A percentile compares a stretch with the other conserved stretches of the same genome.
Evolutionary conservation across 225 moss, liverwort and hornwort genomes (phyloP).

Genomic region (Lunularia cruciata): DNA sequence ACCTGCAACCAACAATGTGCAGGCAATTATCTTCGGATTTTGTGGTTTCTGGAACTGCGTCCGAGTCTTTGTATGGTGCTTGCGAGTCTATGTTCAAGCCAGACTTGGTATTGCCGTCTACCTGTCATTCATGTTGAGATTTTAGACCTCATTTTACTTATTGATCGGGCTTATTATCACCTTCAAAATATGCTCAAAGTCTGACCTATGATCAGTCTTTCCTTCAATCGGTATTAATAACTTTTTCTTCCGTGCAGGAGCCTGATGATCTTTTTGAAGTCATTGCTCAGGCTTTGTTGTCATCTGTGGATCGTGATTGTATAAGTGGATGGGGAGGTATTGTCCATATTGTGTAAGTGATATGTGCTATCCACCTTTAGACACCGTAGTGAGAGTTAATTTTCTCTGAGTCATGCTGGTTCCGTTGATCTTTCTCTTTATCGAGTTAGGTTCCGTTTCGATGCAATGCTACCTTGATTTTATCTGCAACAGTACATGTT

Average conservation of each 20-base stretch:
- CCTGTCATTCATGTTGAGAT: background rate
- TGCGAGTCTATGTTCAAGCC: slow-evolving; percentile 99
- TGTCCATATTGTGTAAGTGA: slow-evolving; percentile 84
- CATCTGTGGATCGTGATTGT: slow-evolving; percentile 94
- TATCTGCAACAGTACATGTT: no score
- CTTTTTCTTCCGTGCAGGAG: slow-evolving; percentile 44
- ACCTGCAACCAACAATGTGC: slow-evolving; percentile 8
- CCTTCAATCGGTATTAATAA: no score
- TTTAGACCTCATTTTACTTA: background rate
- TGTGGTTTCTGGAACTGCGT: slow-evolving; percentile 94
- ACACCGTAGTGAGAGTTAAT: background rate
- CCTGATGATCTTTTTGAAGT: slow-evolving; percentile 93
- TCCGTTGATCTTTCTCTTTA: background rate
- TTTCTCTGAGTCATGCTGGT: no score
- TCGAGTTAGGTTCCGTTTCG: background rate
- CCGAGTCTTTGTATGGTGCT: slow-evolving; percentile 97
- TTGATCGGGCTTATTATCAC: background rate
- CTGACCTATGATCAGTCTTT: no score
- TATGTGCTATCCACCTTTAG: background rate
- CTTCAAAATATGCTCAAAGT: no score
- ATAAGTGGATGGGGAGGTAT: slow-evolving; percentile 99
- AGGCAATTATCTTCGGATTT: slow-evolving; percentile 90
- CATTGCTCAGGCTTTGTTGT: slow-evolving; percentile 86
- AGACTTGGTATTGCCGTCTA: slow-evolving; percentile 57
- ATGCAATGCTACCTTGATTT: no score